Conservation (phyloP, 306 rosid species). For the Sicyos baderoa region DNA sequence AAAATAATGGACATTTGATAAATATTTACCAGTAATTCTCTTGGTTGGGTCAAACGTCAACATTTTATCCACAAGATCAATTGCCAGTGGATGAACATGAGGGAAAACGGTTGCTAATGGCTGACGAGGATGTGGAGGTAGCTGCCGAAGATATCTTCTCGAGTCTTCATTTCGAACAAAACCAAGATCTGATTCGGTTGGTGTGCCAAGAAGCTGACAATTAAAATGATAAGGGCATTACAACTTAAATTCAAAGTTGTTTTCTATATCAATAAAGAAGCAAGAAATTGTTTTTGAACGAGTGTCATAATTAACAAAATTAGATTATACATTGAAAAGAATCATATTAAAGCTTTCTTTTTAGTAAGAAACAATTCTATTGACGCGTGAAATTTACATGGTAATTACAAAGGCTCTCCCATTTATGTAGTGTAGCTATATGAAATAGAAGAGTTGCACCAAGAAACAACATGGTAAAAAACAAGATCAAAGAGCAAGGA, state of each 20-base stretch:
- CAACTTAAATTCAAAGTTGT: background rate
- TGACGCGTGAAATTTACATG: no score
- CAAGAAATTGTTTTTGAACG: background rate
- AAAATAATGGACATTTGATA: background rate
- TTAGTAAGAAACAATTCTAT: background rate
- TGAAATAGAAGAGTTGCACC: no score
- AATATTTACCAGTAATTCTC: conserved; percentile 71
- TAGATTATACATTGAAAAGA: background rate
- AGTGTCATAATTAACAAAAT: background rate
- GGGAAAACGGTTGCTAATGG: conserved; percentile 59
- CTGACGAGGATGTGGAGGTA: conserved; percentile 73
- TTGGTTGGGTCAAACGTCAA: conserved; percentile 74
- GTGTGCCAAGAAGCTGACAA: conserved; percentile 87
- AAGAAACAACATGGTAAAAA: no score
- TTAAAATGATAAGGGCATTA: conserved; percentile 11
- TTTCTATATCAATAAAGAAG: conserved; percentile 3
- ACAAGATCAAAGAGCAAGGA: no score
- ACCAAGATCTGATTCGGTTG: conserved; percentile 86
- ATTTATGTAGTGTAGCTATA: no score
- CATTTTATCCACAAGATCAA: conserved; percentile 87
- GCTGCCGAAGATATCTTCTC: conserved; percentile 73
- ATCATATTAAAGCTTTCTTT: background rate
- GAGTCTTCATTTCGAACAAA: conserved; percentile 72
- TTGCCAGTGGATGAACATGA: conserved; percentile 77
- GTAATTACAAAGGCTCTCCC: no score